Conservation (phyloP, 371 early-diverging fungal species). For the Coemansia sp. region DNA sequence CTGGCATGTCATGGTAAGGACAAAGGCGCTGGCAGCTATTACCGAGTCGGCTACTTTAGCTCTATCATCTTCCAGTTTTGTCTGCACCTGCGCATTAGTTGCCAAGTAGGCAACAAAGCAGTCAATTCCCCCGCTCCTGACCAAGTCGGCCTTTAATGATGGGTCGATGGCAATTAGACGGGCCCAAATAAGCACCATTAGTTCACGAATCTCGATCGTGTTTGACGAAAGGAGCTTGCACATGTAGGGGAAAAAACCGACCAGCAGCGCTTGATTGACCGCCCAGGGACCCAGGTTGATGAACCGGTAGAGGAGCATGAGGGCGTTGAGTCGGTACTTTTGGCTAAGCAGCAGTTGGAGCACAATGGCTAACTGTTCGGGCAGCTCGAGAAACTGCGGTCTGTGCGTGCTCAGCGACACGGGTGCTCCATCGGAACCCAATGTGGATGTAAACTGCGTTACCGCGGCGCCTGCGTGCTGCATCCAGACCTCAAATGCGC, state of each 20-base stretch:
- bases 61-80: conserved; percentile 31
- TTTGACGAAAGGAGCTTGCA: conserved; percentile 90
- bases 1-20: conserved; percentile 85
- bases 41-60: conserved; percentile 54
- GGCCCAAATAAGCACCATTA: conserved; percentile 95
- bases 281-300: conserved; percentile 95
- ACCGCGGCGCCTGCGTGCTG: conserved; percentile 57
- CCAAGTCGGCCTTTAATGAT: conserved; percentile 82
- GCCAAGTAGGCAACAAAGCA: conserved; percentile 90
- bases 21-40: conserved; percentile 92
- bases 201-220: conserved; percentile 90
- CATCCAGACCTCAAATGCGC: conserved; percentile 96
- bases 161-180: conserved; percentile 91
- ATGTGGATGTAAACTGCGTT: conserved; percentile 27
- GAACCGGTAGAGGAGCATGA: conserved; percentile 88
- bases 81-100: conserved; percentile 62
- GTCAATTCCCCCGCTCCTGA: conserved; percentile 87
- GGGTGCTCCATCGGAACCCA: conserved; percentile 17
- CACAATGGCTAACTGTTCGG: conserved; percentile 93
- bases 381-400: conserved; percentile 68
- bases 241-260: conserved; percentile 96
- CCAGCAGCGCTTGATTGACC: conserved; percentile 87
- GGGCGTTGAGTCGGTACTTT: conserved; percentile 88
- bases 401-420: conserved; percentile 51
- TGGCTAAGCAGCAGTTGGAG: conserved; percentile 94